Evolutionary conservation across 805 yeast genomes (phyloP).

Genomic region (Candida lessepsii): DNA sequence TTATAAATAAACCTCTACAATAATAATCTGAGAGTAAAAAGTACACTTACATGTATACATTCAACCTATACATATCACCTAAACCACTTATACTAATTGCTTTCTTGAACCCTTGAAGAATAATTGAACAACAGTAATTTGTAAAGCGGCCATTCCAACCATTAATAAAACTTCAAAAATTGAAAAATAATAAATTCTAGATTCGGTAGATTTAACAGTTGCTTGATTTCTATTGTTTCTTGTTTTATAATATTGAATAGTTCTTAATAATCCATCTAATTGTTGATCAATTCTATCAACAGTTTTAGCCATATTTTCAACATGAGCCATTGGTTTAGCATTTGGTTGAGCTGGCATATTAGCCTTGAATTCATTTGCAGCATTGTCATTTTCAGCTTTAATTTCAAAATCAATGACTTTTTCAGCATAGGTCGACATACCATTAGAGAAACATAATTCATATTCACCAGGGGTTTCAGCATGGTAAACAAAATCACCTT

Average conservation of each 20-base stretch:
- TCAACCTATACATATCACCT: too few species aligned
- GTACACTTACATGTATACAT: too few species aligned
- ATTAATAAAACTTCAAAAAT: slow-evolving; percentile 67
- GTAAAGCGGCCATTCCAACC: slow-evolving; percentile 72
- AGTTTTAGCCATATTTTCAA: slow-evolving; percentile 51
- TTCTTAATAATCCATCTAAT: slow-evolving; percentile 53
- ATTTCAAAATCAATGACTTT: slow-evolving; percentile 85
- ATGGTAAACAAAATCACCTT: slow-evolving; percentile 73
- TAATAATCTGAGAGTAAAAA: too few species aligned
- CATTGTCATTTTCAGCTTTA: slow-evolving; percentile 48
- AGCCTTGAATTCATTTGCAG: slow-evolving; percentile 48
- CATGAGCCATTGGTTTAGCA: slow-evolving; percentile 49
- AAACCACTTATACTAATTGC: slow-evolving; percentile 55
- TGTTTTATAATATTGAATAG: slow-evolving; percentile 79
- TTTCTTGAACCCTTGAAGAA: slow-evolving; percentile 71
- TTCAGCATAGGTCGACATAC: slow-evolving; percentile 77
- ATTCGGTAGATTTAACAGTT: slow-evolving; percentile 77
- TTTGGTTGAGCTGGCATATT: slow-evolving; percentile 55
- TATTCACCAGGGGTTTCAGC: slow-evolving; percentile 76
- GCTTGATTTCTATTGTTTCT: slow-evolving; percentile 91
- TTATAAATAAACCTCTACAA: too few species aligned
- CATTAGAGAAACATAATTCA: slow-evolving; percentile 81
- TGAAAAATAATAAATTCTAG: slow-evolving; percentile 75
- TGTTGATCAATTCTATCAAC: slow-evolving; percentile 60
- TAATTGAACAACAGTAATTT: slow-evolving; percentile 64